Evolutionary conservation across 2,329 filamentous ascomycete species (phyloP).

Genomic region (Penicillium italicum): DNA sequence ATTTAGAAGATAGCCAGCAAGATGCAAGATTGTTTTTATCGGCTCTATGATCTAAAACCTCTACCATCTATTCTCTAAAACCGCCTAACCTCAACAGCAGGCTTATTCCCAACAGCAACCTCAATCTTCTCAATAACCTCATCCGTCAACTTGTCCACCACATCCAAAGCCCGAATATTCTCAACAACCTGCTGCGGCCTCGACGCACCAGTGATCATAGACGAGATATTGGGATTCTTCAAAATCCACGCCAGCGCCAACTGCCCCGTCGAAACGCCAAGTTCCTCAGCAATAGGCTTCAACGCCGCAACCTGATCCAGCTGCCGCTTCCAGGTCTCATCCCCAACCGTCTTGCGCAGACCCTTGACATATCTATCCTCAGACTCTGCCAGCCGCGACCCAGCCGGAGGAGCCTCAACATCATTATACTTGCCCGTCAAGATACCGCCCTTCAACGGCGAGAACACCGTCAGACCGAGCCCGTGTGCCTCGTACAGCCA

Average conservation of each 20-base stretch:
- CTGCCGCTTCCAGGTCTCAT: constrained; percentile 37
- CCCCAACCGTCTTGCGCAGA: constrained; percentile 41
- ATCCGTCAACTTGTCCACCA: constrained; percentile 44
- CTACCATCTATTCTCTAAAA: constrained; percentile 10
- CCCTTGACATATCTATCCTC: constrained; percentile 54
- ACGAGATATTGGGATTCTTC: constrained; percentile 54
- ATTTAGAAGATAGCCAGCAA: background rate
- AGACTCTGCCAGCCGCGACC: constrained; percentile 55
- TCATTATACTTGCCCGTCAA: constrained; percentile 66
- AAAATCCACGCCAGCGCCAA: constrained; percentile 55
- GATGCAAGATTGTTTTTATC: background rate
- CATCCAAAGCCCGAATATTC: constrained; percentile 42
- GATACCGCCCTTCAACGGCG: constrained; percentile 58
- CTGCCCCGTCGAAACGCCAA: constrained; percentile 58
- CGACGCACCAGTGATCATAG: constrained; percentile 53
- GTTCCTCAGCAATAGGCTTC: constrained; percentile 60
- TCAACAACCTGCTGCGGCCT: constrained; percentile 42
- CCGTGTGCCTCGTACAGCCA: constrained; percentile 59
- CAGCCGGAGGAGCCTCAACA: constrained; percentile 48
- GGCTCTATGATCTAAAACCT: background rate
- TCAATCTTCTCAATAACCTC: constrained; percentile 50
- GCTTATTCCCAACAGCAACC: constrained; percentile 20
- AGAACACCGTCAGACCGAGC: constrained; percentile 61
- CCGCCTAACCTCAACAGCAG: constrained; percentile 16
- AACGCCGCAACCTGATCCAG: constrained; percentile 35